phyloP scores from a whole-genome alignment of 495 filamentous ascomycete species.

The Amphirosellinia nigrospora region DNA sequence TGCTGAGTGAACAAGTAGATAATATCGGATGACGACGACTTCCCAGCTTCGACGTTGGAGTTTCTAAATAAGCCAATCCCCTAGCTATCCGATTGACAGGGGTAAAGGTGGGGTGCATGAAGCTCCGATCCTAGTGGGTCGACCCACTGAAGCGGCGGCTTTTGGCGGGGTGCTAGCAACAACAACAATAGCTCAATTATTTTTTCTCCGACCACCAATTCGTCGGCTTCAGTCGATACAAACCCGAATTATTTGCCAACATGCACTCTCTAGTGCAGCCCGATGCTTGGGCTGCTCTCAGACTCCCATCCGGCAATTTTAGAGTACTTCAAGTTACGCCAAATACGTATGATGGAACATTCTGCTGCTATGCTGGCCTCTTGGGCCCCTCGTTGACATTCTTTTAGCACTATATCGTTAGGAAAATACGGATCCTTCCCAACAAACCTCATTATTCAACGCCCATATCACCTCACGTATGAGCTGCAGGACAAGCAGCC shows the following conservation, averaged over 20 bases:
- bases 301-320: conserved; percentile 69
- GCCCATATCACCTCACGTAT: conserved; percentile 89
- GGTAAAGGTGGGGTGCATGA: not conserved
- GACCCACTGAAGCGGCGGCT: not conserved
- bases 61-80: no score
- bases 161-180: conserved; percentile 19
- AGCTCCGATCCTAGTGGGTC: not conserved
- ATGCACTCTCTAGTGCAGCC: conserved; percentile 61
- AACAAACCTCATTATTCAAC: conserved; percentile 81
- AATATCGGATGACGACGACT: no score
- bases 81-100: not conserved
- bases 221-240: conserved; percentile 11
- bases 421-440: conserved; percentile 91
- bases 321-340: conserved; percentile 71
- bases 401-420: conserved; percentile 73
- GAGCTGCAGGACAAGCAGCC: conserved; percentile 76
- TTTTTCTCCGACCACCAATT: not conserved
- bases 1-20: no score
- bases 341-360: conserved; percentile 69
- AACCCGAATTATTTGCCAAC: conserved; percentile 6
- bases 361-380: conserved; percentile 23
- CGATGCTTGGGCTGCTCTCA: conserved; percentile 66
- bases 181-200: not conserved
- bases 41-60: no score
- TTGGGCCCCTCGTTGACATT: conserved; percentile 26